Evolutionary conservation across 441 rosid genomes (phyloP), one percentile per base, ranked within the genome.

Genomic region (Euphorbia corollata): DNA sequence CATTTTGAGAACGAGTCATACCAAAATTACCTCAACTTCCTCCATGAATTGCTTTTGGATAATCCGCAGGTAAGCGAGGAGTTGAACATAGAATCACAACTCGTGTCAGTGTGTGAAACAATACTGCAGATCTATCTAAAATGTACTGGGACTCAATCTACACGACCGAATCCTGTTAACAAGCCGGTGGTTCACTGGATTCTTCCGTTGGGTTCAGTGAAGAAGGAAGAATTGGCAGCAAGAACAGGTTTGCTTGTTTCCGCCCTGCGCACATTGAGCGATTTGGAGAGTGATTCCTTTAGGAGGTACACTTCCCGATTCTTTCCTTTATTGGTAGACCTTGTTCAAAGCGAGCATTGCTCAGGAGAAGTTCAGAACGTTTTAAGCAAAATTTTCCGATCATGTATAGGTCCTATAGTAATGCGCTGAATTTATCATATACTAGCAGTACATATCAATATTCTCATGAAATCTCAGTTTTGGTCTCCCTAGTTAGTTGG

Each of bases 1-100:
- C 94, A 86, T 79, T 94, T 94, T 41, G 98, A 91, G 74, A 94
- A 88, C 15, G 98, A 94, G 59, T 76, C 98, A 0, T 82, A 88
- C 78, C 91, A 85, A 78, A 84, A 72, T 67, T 87, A 83, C 78
- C 83, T 94, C 61, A 82, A 84, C 68, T 80, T 85, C 71, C 90
- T 91, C 56, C 86, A 83, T 70, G 84, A 80, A 70, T 53, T 85
- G 34, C 77, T 84, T 5, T 65, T 68, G 47, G 71, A 77, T 65
- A 79, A 76, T 65, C 86, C 90, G 16, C 69, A 64, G 10, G 66
- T 77, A 54, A 80, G 83, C 0, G 63, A 77, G 69, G 91, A 77
- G 77, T 74, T 87, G 76, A 83, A 76, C 64, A 70, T 82, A 58
- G 97, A 91, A 71, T 61, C 78, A 53, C 87, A 72, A 64, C 79